Evolutionary conservation across 2,329 filamentous ascomycete genomes (phyloP), one percentile per base, ranked within the genome.

Genomic region (Fusarium hostae): DNA sequence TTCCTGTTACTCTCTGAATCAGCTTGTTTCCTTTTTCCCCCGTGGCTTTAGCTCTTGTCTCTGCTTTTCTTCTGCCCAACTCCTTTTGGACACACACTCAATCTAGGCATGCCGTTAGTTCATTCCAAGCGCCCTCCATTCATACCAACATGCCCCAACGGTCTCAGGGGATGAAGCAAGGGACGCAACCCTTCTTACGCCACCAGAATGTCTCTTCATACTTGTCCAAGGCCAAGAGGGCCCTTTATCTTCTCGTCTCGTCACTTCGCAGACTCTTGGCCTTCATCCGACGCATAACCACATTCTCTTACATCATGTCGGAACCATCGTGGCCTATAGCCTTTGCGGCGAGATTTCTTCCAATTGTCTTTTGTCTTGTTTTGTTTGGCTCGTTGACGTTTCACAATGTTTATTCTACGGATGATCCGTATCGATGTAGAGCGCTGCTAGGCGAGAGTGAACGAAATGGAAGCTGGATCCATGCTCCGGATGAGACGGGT

Each of bases 391-490:
- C 63, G 5, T 60, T 75, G 15, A 39, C 72, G 8, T 48, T 75
- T 18, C 44, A 73, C n/a, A 51, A 56, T 41, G 35, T 76, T 30
- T 52, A 44, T 28, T 37, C 52, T 24, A 58, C 39, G 1, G 57
- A 71, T 5, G 88, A 90, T 68, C 86, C 86, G 1, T 85, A 85
- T 75, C 86, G 87, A 78, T 91, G 89, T 76, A 77, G 79, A 22
- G 84, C 85, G 8, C 79, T 90, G 5, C 59, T 73, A 0, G 70
- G 70, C 8, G 40, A 73, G 10, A 51, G 58, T 34, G 22, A 59
- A 34, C 83, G 82, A 41, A 79, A 83, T 70, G 89, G 88, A 35
- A 80, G 81, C 69, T 90, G 89, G 88, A 63, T 78, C 68, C 75
- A 76, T 73, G 78, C 77, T 30, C 78, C 75, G 41, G 77, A 78